Evolutionary conservation across 2,329 filamentous ascomycete genomes (phyloP).

Genomic region (Plenodomus tracheiphilus): DNA sequence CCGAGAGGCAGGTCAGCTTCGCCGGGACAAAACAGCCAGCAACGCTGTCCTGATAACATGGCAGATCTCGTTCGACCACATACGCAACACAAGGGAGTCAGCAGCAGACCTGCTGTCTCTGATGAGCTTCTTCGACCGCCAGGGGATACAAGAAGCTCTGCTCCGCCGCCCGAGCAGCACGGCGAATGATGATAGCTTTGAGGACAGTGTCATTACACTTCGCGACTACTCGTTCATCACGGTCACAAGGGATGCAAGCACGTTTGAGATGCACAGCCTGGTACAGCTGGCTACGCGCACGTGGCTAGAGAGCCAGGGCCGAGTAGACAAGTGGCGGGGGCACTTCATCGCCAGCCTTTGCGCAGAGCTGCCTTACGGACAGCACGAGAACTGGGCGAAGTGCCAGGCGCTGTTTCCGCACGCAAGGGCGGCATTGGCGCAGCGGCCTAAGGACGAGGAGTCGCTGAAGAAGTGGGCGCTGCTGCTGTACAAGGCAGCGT

Average conservation of each 20-base stretch:
- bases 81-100: slow-evolving; percentile 25
- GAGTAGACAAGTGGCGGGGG: slow-evolving; percentile 18
- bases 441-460: background rate
- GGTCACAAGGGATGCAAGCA: slow-evolving; percentile 9
- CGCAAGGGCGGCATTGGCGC: slow-evolving; percentile 2
- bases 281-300: slow-evolving; percentile 20
- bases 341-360: slow-evolving; percentile 4
- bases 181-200: slow-evolving; percentile 10
- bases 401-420: slow-evolving; percentile 18
- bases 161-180: slow-evolving; percentile 15
- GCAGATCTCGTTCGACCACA: slow-evolving; percentile 38
- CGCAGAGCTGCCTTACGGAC: background rate
- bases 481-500: background rate
- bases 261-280: slow-evolving; percentile 24
- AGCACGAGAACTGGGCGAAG: slow-evolving; percentile 8
- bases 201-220: slow-evolving; percentile 40
- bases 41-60: slow-evolving; percentile 45
- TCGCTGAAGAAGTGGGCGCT: slow-evolving; percentile 6
- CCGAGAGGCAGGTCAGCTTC: background rate
- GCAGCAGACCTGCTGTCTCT: slow-evolving; percentile 51
- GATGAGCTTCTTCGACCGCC: slow-evolving; percentile 53
- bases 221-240: slow-evolving; percentile 45
- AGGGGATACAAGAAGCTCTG: slow-evolving; percentile 46
- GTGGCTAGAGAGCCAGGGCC: slow-evolving; percentile 22
- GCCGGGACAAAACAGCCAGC: slow-evolving; percentile 17